Base-by-base conservation (phyloP, 1,139 yeast species). In the Geotrichum carabidarum region DNA sequence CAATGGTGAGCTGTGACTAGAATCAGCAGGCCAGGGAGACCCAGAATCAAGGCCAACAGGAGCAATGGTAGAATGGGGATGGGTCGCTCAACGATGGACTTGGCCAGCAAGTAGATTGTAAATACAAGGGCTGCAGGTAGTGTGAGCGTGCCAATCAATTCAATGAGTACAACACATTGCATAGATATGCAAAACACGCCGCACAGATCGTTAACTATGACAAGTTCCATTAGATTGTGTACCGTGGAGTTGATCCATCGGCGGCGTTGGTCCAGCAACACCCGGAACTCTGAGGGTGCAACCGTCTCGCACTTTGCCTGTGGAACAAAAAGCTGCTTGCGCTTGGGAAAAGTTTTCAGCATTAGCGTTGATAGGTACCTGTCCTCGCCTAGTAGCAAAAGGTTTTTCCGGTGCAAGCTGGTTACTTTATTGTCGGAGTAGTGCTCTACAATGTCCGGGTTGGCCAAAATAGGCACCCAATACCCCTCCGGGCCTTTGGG, bases 61-160 rank as follows among this genome's bases (percentile, higher is more conserved):
- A 86, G 77, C 65, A 90, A 78, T 0, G 96, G 84, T 71, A 89
- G 63, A 37, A 83, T 68, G 0, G 97, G 96, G 0, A 94, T 85
- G 32, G 95, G 95, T 18, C 68, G 75, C 14, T 89, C 80, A 22
- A 85, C 78, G 60, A 86, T 82, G 3, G 96, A 85, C 65, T 78
- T 72, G 44, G 86, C 73, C 54, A 88, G 75, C 47, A 90, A 89
- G 68, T 90, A 90, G 44, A 88, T 60, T 1, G 96, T 89, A 68
- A 90, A 86, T 44, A 82, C 75, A 63, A 90, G 82, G 35, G 96
- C 96, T 22, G 90, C 88, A 0, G 97, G 97, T 63, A 90, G 77
- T 45, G 89, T 91, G 62, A 90, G 72, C 1, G 73, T 70, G 11
- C 71, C 68, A n/a, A 69, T 55, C 18, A 70, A 62, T 53, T 70